Percentiles rank a stretch among this genome's conserved stretches.
Conservation (phyloP, 2,329 filamentous ascomycete species). For the Exophiala sp. region DNA sequence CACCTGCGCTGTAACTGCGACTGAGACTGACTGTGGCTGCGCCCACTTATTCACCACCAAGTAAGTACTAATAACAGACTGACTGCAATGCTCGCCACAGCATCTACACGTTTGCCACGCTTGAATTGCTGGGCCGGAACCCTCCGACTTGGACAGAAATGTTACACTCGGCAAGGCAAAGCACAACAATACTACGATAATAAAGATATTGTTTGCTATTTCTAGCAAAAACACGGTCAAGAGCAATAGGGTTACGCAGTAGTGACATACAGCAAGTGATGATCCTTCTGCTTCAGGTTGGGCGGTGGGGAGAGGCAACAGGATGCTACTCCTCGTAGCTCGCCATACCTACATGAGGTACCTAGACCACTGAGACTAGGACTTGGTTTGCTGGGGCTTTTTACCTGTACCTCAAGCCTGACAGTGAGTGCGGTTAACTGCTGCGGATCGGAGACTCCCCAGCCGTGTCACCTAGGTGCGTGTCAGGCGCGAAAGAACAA, state of each 20-base stretch:
- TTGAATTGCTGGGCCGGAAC: not conserved
- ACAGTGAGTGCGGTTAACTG: too few relatives aligned
- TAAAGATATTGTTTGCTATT: too few relatives aligned
- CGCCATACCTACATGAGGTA: not conserved
- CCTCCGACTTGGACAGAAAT: not conserved
- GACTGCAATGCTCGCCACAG: not conserved
- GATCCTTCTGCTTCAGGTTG: constrained; percentile 6
- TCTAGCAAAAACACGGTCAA: too few relatives aligned
- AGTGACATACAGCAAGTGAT: not conserved
- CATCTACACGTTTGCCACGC: not conserved
- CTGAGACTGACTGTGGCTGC: constrained; percentile 5
- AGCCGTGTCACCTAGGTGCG: too few relatives aligned
- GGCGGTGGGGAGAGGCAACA: constrained; percentile 11
- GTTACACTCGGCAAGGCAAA: not conserved
- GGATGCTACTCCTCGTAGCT: not conserved
- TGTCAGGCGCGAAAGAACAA: not conserved
- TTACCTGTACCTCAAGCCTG: too few relatives aligned
- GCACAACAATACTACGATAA: not conserved
- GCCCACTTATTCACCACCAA: not conserved
- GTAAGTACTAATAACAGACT: not conserved
- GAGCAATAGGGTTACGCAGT: not conserved
- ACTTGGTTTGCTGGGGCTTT: not conserved
- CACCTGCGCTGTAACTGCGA: not conserved
- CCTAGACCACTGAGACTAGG: too few relatives aligned
- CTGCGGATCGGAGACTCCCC: too few relatives aligned